These are phyloP conservation scores for Kodamaea kaohsiungensis DNA, from an alignment of 805 yeast species.

Conservation along the genomic window DNA sequence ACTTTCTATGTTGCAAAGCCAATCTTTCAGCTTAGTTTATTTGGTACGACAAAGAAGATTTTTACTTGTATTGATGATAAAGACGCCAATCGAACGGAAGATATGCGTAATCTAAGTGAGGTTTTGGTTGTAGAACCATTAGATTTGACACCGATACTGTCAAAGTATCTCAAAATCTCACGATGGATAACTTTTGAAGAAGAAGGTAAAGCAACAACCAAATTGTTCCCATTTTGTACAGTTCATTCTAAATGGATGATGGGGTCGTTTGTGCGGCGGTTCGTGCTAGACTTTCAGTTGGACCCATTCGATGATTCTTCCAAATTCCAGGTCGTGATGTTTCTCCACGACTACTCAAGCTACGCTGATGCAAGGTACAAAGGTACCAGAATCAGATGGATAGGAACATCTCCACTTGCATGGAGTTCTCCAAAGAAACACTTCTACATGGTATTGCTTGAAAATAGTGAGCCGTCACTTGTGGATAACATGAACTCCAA, in stretches of 20 bases:
- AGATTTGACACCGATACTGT: background rate
- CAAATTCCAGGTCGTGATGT: constrained; percentile 6
- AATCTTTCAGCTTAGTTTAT: background rate
- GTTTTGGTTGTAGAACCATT: background rate
- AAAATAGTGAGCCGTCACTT: constrained; percentile 11
- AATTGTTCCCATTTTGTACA: constrained; percentile 1
- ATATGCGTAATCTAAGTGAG: background rate
- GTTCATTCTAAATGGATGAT: constrained; percentile 6
- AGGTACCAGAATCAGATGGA: constrained; percentile 13
- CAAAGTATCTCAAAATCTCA: background rate
- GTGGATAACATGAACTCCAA: constrained; percentile 7
- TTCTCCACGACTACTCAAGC: constrained; percentile 10
- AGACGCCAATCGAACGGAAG: background rate
- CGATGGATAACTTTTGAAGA: background rate
- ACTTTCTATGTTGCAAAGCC: constrained; percentile 2
- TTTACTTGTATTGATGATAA: background rate
- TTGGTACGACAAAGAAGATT: background rate
- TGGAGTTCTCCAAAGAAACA: background rate
- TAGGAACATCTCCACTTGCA: constrained; percentile 9
- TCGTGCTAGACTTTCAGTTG: constrained; percentile 4
- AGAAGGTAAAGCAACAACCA: background rate
- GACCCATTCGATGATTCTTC: constrained; percentile 4
- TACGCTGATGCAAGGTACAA: constrained; percentile 14
- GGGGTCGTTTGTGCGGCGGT: constrained; percentile 3
- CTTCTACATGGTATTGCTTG: constrained; percentile 11